Evolutionary conservation across 306 rosid species (phyloP).

Genomic region (Bauhinia variegata): DNA sequence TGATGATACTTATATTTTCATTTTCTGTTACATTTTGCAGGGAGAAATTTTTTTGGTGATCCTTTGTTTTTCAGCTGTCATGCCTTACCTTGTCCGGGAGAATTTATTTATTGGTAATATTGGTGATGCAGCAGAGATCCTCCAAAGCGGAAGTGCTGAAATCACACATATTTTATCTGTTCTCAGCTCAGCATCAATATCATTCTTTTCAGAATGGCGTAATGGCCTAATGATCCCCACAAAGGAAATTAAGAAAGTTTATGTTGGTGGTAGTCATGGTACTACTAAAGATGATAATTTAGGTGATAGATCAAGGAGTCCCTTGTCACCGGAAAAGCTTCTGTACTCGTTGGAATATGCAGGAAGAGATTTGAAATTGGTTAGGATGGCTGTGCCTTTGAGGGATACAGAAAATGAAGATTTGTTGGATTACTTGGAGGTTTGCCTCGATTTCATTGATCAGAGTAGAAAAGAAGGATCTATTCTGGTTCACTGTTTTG

Average conservation of each 20-base stretch:
- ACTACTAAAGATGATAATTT: conserved; percentile 41
- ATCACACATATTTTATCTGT: conserved; percentile 78
- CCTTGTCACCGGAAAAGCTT: conserved; percentile 61
- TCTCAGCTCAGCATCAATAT: conserved; percentile 77
- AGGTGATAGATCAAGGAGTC: conserved; percentile 42
- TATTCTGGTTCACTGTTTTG: conserved; percentile 92
- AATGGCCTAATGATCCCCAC: conserved; percentile 53
- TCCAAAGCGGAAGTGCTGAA: conserved; percentile 54
- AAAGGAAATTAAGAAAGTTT: conserved; percentile 62
- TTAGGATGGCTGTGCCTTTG: conserved; percentile 88
- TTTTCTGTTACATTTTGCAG: conserved; percentile 7
- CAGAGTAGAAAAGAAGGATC: conserved; percentile 74
- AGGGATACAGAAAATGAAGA: conserved; percentile 81
- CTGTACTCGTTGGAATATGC: conserved; percentile 76
- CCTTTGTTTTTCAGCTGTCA: conserved; percentile 27
- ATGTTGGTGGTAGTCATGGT: conserved; percentile 45
- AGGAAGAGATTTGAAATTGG: conserved; percentile 74
- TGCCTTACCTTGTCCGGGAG: conserved; percentile 85
- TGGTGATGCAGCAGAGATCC: conserved; percentile 71
- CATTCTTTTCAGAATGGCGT: conserved; percentile 85
- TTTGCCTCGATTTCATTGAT: conserved; percentile 84
- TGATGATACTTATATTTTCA: not conserved
- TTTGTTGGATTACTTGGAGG: conserved; percentile 78
- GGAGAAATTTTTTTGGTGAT: conserved; percentile 9
- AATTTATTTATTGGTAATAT: conserved; percentile 83